Conservation (phyloP, 768 basidiomycete species). For the Coprinopsis sp. region DNA sequence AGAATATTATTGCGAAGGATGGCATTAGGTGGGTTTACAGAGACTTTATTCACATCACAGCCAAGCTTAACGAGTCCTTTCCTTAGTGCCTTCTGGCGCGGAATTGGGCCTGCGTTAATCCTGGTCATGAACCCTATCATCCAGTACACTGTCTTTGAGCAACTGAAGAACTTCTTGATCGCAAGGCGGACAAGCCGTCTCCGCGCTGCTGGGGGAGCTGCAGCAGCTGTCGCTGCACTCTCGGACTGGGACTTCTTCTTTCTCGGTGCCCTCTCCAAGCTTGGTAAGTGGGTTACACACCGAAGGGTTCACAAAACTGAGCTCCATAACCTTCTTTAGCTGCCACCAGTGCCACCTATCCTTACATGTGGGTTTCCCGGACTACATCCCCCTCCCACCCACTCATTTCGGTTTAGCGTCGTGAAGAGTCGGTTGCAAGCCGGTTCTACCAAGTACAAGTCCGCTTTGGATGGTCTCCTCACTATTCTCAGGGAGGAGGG, state of each 20-base stretch:
- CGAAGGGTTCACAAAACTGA: neutral
- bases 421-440: conserved; percentile 80
- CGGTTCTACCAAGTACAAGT: conserved; percentile 70
- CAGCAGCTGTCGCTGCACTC: conserved; percentile 47
- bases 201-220: conserved; percentile 40
- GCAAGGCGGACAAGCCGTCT: conserved; percentile 53
- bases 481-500: conserved; percentile 79
- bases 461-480: conserved; percentile 70
- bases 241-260: conserved; percentile 90
- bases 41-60: neutral
- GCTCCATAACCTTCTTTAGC: conserved; percentile 25
- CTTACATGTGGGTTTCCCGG: conserved; percentile 38
- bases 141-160: conserved; percentile 93
- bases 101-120: conserved; percentile 89
- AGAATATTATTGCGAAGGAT: conserved; percentile 64
- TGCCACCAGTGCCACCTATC: conserved; percentile 45
- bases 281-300: conserved; percentile 44
- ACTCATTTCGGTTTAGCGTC: conserved; percentile 35
- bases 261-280: conserved; percentile 91
- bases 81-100: conserved; percentile 79
- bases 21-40: conserved; percentile 44
- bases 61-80: conserved; percentile 1
- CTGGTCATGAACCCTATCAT: conserved; percentile 94
- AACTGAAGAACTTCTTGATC: conserved; percentile 82
- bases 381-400: neutral